Evolutionary conservation across 306 rosid species (phyloP), one percentile per base, ranked within the genome.

Genomic region (Quercus agrifolia): DNA sequence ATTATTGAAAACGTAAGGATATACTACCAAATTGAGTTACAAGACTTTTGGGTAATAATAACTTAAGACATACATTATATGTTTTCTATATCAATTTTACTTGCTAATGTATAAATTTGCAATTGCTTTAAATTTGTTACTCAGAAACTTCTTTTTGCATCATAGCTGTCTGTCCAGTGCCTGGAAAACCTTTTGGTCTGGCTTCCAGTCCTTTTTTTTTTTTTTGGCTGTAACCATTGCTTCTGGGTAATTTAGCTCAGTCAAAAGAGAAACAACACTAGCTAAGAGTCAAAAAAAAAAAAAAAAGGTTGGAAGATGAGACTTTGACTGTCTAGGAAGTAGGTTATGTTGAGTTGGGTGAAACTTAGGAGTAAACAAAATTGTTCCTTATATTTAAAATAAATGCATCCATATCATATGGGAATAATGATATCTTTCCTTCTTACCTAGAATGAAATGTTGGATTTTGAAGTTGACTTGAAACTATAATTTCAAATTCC

Each of bases 321-420:
- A 10, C 54, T 56, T 77, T 44, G 30, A 77, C 57, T 69, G 61
- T 75, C 74, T 33, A 28, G 87, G 79, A 76, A 81, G 64, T 80
- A 64, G 79, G 82, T 76, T 77, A 56, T 46, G 33, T 58, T 19
- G 66, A 25, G 70, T 38, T 62, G 75, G 79, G 31, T 70, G 76
- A 73, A 83, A 86, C 81, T 64, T 76, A 52, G 86, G 78, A 82
- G 66, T 82, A 81, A 83, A 79, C 63, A 77, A 81, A 21, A 75
- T 70, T 76, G 79, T 72, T 78, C 81, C 71, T 52, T 35, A 31
- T 69, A 56, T 19, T 80, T 55, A 21, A 72, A 35, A 46, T 70
- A 23, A 46, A 68, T 62, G 41, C 30, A 35, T 74, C 80, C 80
- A 61, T 30, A 75, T 79, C 80, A 61, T 30, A 75, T 79, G 46